Conservation (phyloP, 306 rosid species). For the Inga oerstediana region DNA sequence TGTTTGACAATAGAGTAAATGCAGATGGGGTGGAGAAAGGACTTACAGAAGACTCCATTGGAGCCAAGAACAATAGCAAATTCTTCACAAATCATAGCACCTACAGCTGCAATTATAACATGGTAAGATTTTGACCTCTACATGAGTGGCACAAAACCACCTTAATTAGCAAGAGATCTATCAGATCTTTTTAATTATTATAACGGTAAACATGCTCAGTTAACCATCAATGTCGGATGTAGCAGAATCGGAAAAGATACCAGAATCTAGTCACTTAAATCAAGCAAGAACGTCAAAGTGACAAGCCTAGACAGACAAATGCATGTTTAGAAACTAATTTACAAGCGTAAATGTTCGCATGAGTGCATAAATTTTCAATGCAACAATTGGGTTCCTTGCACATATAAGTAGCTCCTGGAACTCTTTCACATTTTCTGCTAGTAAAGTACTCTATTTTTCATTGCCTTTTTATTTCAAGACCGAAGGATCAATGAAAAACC, state of each 20-base stretch:
- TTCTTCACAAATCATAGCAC: conserved; percentile 25
- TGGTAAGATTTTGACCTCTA: background rate
- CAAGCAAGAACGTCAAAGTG: background rate
- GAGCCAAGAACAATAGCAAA: conserved; percentile 30
- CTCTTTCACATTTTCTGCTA: background rate
- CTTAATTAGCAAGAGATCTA: background rate
- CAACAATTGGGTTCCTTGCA: background rate
- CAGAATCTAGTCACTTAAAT: background rate
- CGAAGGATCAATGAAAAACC: background rate
- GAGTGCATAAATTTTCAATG: background rate
- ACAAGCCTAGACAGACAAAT: background rate
- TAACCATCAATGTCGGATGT: background rate
- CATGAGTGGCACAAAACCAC: background rate
- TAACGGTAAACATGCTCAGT: background rate
- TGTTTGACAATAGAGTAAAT: background rate
- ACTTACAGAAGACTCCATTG: conserved; percentile 54
- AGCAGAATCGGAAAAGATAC: background rate
- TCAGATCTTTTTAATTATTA: background rate
- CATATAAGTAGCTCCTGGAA: background rate
- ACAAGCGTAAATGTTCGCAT: background rate
- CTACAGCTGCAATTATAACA: conserved; percentile 39
- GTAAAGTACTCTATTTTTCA: background rate
- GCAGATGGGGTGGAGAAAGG: background rate
- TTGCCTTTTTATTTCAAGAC: background rate
- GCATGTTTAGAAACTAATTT: background rate